These are phyloP conservation scores for Staphylotrichum longicolle DNA, from an alignment of 495 filamentous ascomycete species.

Conservation along the genomic window DNA sequence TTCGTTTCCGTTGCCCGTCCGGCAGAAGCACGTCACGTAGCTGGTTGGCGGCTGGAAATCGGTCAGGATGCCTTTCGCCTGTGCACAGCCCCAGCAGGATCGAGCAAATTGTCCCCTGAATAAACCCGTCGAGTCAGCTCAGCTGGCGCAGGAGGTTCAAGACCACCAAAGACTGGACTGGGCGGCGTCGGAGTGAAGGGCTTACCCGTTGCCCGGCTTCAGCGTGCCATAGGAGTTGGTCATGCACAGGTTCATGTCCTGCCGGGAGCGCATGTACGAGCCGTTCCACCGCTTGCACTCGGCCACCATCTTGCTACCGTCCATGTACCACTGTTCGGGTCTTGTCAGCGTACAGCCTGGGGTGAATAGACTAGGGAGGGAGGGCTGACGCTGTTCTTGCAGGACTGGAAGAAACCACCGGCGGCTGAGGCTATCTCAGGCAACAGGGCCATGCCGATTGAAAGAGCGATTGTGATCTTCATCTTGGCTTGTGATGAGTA, in stretches of 20 bases:
- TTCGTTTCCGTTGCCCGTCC: no score
- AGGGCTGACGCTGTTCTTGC: neutral
- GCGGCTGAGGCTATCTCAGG: neutral
- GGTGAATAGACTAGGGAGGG: neutral
- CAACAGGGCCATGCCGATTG: neutral
- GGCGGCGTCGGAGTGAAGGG: neutral
- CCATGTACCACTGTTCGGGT: neutral
- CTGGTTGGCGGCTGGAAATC: no score
- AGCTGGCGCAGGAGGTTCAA: no score
- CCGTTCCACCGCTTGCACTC: neutral
- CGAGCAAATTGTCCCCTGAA: no score
- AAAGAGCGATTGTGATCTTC: neutral
- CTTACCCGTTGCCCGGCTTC: neutral
- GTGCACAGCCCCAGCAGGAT: no score
- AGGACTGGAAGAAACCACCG: neutral
- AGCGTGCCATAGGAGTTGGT: neutral
- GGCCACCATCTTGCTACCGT: neutral
- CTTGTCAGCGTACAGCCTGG: neutral
- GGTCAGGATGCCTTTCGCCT: no score
- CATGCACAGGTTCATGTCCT: slow-evolving; percentile 7
- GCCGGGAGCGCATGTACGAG: neutral
- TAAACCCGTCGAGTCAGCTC: no score
- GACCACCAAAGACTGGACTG: no score
- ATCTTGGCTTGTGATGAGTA: neutral
- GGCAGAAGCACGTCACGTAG: no score